Conservation (phyloP, 2,329 filamentous ascomycete species). For the Curvularia eragrostidis region DNA sequence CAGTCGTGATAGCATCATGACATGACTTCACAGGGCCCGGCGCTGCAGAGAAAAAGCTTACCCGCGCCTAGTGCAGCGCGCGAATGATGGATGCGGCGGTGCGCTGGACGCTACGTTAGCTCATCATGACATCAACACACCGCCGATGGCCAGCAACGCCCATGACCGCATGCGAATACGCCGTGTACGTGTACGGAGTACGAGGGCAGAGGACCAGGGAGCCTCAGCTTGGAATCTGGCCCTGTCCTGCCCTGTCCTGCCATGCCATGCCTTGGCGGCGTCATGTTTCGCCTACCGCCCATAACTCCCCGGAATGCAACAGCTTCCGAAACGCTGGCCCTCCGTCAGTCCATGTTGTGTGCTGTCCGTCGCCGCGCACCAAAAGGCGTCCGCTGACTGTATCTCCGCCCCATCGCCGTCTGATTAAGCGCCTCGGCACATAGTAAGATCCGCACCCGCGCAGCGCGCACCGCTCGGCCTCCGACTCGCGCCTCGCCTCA, state of each 20-base stretch:
- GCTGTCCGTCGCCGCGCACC: too few relatives aligned
- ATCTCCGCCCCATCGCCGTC: conserved; percentile 10
- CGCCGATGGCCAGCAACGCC: conserved; percentile 7
- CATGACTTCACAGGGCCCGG: conserved; percentile 10
- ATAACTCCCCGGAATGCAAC: conserved; percentile 8
- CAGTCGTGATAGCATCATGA: neutral
- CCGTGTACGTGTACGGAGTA: neutral
- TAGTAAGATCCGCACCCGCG: conserved; percentile 28
- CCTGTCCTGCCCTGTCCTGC: too few relatives aligned
- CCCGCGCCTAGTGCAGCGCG: conserved; percentile 5
- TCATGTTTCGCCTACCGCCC: conserved; percentile 2
- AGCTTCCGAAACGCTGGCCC: neutral
- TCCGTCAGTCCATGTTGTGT: too few relatives aligned
- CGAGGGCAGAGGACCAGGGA: neutral
- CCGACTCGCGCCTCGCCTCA: neutral
- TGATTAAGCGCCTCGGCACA: conserved; percentile 34
- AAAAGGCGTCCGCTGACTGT: conserved; percentile 20
- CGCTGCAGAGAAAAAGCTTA: conserved; percentile 8
- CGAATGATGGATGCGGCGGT: conserved; percentile 19
- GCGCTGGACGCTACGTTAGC: conserved; percentile 24
- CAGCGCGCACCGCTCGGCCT: conserved; percentile 9
- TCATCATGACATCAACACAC: conserved; percentile 33
- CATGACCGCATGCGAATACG: conserved; percentile 6
- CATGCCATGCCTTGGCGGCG: too few relatives aligned
- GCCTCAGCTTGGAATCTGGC: conserved; percentile 3